A percentile compares a stretch with the other conserved stretches of the same genome.
Conservation (phyloP, 2,329 filamentous ascomycete species). For the Epichloe bromicola region DNA sequence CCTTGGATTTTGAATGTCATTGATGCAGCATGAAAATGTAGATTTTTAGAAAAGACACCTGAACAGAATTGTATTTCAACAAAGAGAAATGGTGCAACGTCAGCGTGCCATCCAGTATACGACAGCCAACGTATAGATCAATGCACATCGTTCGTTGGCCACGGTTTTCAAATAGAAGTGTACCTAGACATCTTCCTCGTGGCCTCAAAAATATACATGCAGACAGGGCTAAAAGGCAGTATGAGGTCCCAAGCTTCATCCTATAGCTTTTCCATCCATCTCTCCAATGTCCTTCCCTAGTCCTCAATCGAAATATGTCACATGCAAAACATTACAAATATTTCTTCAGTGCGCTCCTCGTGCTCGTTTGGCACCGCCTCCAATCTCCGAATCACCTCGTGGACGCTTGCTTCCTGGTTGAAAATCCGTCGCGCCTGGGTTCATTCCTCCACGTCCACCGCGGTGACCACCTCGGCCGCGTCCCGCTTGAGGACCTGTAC, state of each 20-base stretch:
- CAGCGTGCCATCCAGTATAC: neutral
- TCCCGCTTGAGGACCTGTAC: slow-evolving; percentile 16
- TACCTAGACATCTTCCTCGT: neutral
- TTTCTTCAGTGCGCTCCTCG: slow-evolving; percentile 25
- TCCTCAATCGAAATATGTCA: neutral
- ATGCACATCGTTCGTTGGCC: no score
- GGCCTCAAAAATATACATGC: neutral
- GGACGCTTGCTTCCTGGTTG: slow-evolving; percentile 45
- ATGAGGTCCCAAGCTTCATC: neutral
- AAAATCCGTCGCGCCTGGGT: slow-evolving; percentile 40
- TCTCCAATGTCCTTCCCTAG: neutral
- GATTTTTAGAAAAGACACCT: neutral
- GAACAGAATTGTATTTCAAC: neutral
- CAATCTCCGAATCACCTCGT: slow-evolving; percentile 36
- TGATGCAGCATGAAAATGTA: neutral
- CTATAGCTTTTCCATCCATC: neutral
- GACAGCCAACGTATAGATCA: no score
- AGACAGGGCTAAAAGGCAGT: neutral
- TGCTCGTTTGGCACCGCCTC: slow-evolving; percentile 29
- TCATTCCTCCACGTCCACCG: slow-evolving; percentile 31
- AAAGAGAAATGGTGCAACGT: neutral
- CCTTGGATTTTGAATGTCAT: no score
- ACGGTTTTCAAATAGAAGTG: no score
- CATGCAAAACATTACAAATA: neutral
- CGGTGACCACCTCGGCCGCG: slow-evolving; percentile 26